Base-by-base conservation (phyloP, 257 asterid species). In the Salvia splendens region DNA sequence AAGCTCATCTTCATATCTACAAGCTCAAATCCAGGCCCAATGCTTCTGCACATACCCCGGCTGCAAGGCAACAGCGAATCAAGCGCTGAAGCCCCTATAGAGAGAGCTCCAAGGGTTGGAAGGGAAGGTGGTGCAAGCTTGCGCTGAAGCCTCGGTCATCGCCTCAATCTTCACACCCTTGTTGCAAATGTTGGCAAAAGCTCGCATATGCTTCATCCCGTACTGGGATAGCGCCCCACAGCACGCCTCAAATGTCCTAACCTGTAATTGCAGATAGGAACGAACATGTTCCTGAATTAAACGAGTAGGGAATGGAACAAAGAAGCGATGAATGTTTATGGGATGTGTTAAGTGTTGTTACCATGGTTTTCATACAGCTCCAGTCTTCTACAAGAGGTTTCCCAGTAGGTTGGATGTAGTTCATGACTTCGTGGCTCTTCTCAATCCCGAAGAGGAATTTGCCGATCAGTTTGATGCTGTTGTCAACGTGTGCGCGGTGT, bases 141-240 rank as follows among this genome's bases (percentile, higher is more conserved):
- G 96, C 5, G 85, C 80, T 0, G 97, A 83, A 8, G 97, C 97
- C 77, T 84, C 93, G 0, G 80, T 91, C 97, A 94, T 83, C 79
- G 83, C 89, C 67, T 84, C 96, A 58, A 1, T 74, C 43, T 57
- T 71, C 64, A 87, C 83, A 35, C 97, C 96, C 3, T 84, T 83
- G 16, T 94, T 94, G 83, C 99, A 94, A 35, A 94, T 85, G 77
- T 91, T 91, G 42, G 96, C 99, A 32, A 94, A 51, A 0, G 96
- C 79, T 10, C 99, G 89, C 99, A 88, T 88, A 78, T 94, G 97
- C 77, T 83, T 94, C 97, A 88, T 91, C 61, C 99, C 99, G 42
- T 94, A 94, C 59, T 94, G 99, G 17, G 97, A 86, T 41, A 94
- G 70, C 1, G 96, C 86, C 32, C 99, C 97, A 33, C 99, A 94